A percentile compares a stretch with the other conserved stretches of the same genome.
Evolutionary conservation across 2,329 filamentous ascomycete genomes (phyloP).

Genomic region (Fusarium pseudoanthophilum): DNA sequence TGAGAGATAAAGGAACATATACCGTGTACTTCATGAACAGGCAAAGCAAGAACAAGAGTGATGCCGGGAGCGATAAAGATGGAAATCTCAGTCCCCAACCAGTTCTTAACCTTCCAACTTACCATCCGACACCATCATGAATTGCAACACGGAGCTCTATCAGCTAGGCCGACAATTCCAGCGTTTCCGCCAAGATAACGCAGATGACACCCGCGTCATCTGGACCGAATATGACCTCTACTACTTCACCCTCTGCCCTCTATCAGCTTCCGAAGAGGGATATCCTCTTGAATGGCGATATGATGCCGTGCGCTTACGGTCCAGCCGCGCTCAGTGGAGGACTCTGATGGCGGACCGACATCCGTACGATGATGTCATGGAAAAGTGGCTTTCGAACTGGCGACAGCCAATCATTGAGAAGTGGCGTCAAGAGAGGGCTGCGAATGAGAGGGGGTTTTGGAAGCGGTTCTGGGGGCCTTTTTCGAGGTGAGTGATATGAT

Average conservation of each 20-base stretch:
- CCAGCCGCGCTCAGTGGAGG: neutral
- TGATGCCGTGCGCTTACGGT: neutral
- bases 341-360: neutral
- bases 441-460: neutral
- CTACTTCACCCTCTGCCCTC: neutral
- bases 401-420: neutral
- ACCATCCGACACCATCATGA: neutral
- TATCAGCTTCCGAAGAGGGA: accelerated
- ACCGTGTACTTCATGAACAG: neutral
- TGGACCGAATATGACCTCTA: neutral
- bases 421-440: neutral
- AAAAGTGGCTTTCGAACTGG: neutral
- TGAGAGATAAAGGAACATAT: neutral
- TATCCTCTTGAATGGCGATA: neutral
- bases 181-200: neutral
- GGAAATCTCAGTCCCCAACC: no score
- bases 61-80: neutral
- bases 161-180: neutral
- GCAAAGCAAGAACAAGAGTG: neutral
- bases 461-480: neutral
- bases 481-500: neutral
- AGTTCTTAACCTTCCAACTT: neutral
- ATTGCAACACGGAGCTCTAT: neutral
- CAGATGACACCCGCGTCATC: accelerated
- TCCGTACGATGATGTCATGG: neutral